Conservation (phyloP, 805 yeast species). For the Naumovozyma dairenensis region DNA sequence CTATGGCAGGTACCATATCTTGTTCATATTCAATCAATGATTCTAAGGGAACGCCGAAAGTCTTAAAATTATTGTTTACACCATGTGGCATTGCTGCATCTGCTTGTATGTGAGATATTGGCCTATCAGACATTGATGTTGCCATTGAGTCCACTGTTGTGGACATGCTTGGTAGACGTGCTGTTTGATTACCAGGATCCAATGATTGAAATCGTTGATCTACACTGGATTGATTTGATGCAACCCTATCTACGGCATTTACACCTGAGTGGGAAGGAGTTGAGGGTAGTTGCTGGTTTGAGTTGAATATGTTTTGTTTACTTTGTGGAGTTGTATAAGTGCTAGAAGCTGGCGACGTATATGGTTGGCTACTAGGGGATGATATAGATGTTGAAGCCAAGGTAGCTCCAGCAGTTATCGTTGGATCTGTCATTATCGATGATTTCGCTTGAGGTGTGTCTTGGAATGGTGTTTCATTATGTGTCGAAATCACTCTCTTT, state of each 20-base stretch:
- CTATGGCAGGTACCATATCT: conserved; percentile 85
- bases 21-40: conserved; percentile 70
- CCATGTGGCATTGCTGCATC: conserved; percentile 31
- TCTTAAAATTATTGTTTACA: conserved; percentile 32
- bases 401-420: conserved; percentile 7
- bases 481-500: conserved; percentile 27
- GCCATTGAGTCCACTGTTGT: conserved; percentile 14
- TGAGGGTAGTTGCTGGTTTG: neutral
- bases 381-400: conserved; percentile 6
- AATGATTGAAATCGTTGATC: conserved; percentile 20
- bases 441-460: conserved; percentile 10
- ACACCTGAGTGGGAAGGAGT: neutral
- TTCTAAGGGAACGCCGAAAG: conserved; percentile 83
- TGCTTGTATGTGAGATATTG: conserved; percentile 27
- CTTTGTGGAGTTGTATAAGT: conserved; percentile 1
- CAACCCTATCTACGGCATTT: too few relatives aligned
- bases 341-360: conserved; percentile 6
- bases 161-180: conserved; percentile 21
- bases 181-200: conserved; percentile 22
- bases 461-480: conserved; percentile 28
- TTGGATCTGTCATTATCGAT: neutral
- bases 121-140: conserved; percentile 22
- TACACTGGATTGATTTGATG: neutral
- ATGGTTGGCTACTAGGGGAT: conserved; percentile 3
- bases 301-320: too few relatives aligned